Evolutionary conservation across 2,329 filamentous ascomycete genomes (phyloP).

Genomic region (Diaporthe sp.): DNA sequence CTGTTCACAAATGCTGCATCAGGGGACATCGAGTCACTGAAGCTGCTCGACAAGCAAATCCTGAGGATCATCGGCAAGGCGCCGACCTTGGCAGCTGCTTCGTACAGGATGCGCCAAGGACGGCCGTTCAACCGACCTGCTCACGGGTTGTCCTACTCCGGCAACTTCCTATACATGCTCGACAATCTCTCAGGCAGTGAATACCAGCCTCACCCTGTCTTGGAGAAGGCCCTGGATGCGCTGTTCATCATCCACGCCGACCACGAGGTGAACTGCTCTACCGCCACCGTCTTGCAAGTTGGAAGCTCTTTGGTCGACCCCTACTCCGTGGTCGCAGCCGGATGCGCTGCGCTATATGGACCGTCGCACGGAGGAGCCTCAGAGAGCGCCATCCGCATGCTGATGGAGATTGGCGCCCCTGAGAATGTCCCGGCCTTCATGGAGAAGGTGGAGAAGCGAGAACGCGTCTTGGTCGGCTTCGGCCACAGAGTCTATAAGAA

Average conservation of each 20-base stretch:
- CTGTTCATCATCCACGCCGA: constrained; percentile 71
- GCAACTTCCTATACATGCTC: constrained; percentile 69
- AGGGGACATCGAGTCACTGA: constrained; percentile 57
- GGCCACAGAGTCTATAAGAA: constrained; percentile 70
- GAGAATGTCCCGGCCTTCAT: constrained; percentile 67
- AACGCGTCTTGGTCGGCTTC: constrained; percentile 68
- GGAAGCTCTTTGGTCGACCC: constrained; percentile 70
- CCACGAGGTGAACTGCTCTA: constrained; percentile 72
- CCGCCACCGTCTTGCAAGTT: constrained; percentile 68
- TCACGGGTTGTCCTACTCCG: constrained; percentile 63
- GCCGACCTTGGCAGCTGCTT: constrained; percentile 63
- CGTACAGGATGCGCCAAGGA: constrained; percentile 68
- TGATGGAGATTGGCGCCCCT: constrained; percentile 64
- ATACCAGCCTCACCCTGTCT: constrained; percentile 62
- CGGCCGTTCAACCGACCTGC: constrained; percentile 64
- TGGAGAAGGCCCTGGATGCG: constrained; percentile 65
- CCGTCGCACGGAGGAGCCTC: constrained; percentile 73
- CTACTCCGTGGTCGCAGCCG: constrained; percentile 65
- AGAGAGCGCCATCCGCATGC: constrained; percentile 68
- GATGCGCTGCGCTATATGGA: constrained; percentile 68
- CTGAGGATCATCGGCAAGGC: constrained; percentile 66
- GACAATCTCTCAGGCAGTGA: constrained; percentile 64
- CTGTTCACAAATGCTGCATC: constrained; percentile 62
- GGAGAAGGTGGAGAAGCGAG: constrained; percentile 62
- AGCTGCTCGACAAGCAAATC: constrained; percentile 65